Base-by-base conservation (phyloP, 345 rosid genomes). In the Eucalyptus camaldulensis region DNA sequence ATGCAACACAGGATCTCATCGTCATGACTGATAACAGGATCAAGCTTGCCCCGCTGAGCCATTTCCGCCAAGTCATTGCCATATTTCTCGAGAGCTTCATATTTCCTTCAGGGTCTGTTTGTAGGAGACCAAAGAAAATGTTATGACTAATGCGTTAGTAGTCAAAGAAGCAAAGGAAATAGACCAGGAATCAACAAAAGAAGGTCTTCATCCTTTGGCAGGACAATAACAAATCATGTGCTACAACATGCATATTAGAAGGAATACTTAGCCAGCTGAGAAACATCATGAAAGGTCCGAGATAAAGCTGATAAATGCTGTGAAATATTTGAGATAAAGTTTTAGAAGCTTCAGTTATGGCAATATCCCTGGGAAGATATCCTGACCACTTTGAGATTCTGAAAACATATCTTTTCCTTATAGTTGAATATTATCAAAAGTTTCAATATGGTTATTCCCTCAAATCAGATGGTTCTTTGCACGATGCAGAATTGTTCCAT, bases 41-140 rank as follows among this genome's bases (percentile, higher is more conserved):
- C 99, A 15, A 97, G 99, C 92, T 96, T 97, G 67, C 99, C 98
- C 88, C 94, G 93, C 92, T 90, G 94, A 88, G 99, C 99, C 92
- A 97, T 95, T 94, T 97, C 97, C 44, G 95, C 95, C 91, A 96
- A 92, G 92, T 97, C 99, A 92, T 93, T 97, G 85, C 99, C 99
- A 89, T 95, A 96, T 91, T 95, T 97, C 21, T 97, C 96, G 62
- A 97, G 92, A 47, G 96, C 95, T 91, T 96, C 96, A 87, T 95
- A 97, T 88, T 93, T 86, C 95, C 96, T 94, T 97, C 98, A 81
- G 96, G 99, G 90, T 97, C 98, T 96, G 92, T 97, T 98, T 96
- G 89, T 86, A 89, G 51, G 58, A 22, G 87, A 88, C 60, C 90
- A 87, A 76, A 90, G 33, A 21, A 21, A 45, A 13, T 88, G 29